Evolutionary conservation across 139 green algal genomes (phyloP).

Genomic region (Tetratostichococcus sp.): DNA sequence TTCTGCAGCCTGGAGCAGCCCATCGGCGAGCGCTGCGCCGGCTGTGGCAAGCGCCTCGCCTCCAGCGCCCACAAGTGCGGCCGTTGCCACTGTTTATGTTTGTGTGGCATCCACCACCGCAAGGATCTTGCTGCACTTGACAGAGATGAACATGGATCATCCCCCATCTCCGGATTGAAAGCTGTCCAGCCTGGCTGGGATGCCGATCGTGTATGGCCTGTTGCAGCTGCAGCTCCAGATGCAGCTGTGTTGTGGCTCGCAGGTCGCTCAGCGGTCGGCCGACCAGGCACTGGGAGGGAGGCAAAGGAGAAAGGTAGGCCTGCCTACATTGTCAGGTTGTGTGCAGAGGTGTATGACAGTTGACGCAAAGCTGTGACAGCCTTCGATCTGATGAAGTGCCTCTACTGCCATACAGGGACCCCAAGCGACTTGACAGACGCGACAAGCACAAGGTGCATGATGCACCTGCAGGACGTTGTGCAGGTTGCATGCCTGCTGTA

Average conservation of each 20-base stretch:
- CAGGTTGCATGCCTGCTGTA: too few species aligned
- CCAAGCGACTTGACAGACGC: background rate
- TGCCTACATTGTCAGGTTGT: too few species aligned
- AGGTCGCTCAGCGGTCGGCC: constrained; percentile 15
- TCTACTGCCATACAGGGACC: background rate
- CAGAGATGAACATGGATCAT: background rate
- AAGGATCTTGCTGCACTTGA: background rate
- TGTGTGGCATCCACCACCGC: too few species aligned
- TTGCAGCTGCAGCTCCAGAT: too few species aligned
- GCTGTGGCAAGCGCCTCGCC: constrained; percentile 42
- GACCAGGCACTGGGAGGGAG: constrained; percentile 47
- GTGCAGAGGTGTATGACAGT: too few species aligned
- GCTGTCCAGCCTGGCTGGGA: too few species aligned
- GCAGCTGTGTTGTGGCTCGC: too few species aligned
- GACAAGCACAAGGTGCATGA: background rate
- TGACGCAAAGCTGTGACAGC: too few species aligned
- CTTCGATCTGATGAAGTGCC: too few species aligned
- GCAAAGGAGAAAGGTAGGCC: constrained; percentile 17
- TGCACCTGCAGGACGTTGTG: too few species aligned
- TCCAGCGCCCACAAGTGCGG: constrained; percentile 12
- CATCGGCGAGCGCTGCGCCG: constrained; percentile 20
- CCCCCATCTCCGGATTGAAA: too few species aligned
- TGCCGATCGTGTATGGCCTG: too few species aligned
- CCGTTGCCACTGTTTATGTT: background rate
- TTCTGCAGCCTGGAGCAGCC: constrained; percentile 32